phyloP scores from a whole-genome alignment of 768 basidiomycete species.

The Phylloporus sp. region DNA sequence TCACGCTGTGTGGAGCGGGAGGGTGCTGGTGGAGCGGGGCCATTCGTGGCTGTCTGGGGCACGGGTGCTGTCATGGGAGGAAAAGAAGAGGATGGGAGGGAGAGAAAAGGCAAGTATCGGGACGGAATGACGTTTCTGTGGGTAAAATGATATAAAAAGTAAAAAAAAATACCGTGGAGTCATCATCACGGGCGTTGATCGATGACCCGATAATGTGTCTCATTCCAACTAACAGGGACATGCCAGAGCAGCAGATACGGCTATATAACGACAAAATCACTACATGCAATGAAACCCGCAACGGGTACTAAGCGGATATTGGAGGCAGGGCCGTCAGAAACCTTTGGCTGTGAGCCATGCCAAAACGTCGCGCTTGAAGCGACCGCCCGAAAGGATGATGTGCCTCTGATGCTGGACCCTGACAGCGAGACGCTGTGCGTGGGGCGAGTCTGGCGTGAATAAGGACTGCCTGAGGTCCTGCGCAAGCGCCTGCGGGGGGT shows the following conservation, averaged over 20 bases:
- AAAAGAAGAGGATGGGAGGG: background rate
- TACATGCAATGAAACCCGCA: slow-evolving; percentile 8
- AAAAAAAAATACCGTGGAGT: background rate
- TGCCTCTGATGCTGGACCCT: slow-evolving; percentile 47
- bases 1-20: slow-evolving; percentile 49
- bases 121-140: background rate
- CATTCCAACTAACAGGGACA: background rate
- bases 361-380: slow-evolving; percentile 57
- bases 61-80: slow-evolving; percentile 3
- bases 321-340: slow-evolving; percentile 40
- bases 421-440: slow-evolving; percentile 48
- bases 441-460: slow-evolving; percentile 44
- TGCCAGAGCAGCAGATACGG: background rate
- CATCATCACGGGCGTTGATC: too few relatives aligned
- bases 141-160: background rate
- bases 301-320: slow-evolving; percentile 11
- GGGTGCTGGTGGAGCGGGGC: slow-evolving; percentile 31
- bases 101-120: slow-evolving; percentile 1
- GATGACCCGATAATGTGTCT: background rate
- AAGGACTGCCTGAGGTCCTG: slow-evolving; percentile 51
- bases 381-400: slow-evolving; percentile 57
- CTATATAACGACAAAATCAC: slow-evolving; percentile 14
- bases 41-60: slow-evolving; percentile 5
- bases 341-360: slow-evolving; percentile 63
- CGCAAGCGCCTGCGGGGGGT: slow-evolving; percentile 47